Evolutionary conservation across 176 grass and related monocot species (phyloP).

Genomic region (Hsuehochloa calcarea): DNA sequence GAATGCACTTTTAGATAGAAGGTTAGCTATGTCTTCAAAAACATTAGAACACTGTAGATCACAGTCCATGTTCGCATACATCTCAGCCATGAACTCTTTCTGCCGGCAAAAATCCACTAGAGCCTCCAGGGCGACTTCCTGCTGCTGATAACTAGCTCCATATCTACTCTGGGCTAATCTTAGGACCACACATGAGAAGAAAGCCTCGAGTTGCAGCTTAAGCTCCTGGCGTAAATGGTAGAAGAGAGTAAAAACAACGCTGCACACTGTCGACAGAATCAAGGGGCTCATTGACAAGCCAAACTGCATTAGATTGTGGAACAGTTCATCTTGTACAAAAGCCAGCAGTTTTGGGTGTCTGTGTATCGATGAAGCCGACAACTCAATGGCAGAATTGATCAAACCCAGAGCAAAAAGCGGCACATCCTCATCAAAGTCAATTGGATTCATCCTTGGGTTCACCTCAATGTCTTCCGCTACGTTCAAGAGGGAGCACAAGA

Average conservation of each 20-base stretch:
- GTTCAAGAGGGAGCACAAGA: conserved; percentile 94
- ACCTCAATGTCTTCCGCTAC: conserved; percentile 80
- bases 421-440: conserved; percentile 96
- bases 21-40: conserved; percentile 90
- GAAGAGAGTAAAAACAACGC: conserved; percentile 91
- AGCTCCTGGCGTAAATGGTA: conserved; percentile 75
- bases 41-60: conserved; percentile 86
- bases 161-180: conserved; percentile 79
- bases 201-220: conserved; percentile 93
- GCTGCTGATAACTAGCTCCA: conserved; percentile 91
- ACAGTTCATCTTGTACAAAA: conserved; percentile 90
- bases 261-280: conserved; percentile 86
- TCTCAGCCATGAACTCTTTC: conserved; percentile 96
- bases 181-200: conserved; percentile 93
- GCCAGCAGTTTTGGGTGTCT: conserved; percentile 66
- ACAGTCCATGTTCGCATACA: conserved; percentile 98
- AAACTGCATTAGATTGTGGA: conserved; percentile 92
- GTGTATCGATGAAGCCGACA: conserved; percentile 58
- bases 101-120: conserved; percentile 96
- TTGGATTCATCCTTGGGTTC: conserved; percentile 66
- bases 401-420: conserved; percentile 89
- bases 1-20: conserved; percentile 95
- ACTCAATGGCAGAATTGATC: conserved; percentile 78
- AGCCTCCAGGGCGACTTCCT: conserved; percentile 91
- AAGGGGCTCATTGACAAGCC: conserved; percentile 94